These are phyloP conservation scores for Apostasia ramifera DNA, from an alignment of 106 monocot species.

Conservation along the genomic window DNA sequence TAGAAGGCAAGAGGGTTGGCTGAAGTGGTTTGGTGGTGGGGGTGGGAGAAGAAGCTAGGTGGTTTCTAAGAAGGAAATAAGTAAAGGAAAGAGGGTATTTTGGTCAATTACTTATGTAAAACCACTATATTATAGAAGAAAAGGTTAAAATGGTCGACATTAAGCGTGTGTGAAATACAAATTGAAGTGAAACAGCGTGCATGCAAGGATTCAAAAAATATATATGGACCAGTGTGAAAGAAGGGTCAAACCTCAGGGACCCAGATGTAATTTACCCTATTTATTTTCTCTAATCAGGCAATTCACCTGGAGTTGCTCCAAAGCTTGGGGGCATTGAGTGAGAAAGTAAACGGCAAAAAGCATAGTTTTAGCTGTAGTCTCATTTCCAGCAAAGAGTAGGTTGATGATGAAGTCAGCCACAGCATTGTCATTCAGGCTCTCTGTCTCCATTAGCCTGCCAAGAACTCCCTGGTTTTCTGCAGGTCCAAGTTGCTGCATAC, in stretches of 20 bases:
- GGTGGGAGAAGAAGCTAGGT: no score
- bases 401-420: conserved; percentile 40
- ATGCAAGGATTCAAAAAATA: no score
- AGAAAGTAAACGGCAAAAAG: conserved; percentile 44
- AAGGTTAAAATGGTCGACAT: no score
- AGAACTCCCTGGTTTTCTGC: conserved; percentile 18
- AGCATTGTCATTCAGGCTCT: conserved; percentile 19
- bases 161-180: no score
- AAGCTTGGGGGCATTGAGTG: conserved; percentile 30
- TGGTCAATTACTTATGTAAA: not conserved
- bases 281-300: not conserved
- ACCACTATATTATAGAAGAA: no score
- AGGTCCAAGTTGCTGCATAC: conserved; percentile 5
- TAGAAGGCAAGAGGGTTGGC: no score
- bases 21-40: no score
- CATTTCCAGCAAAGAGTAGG: conserved; percentile 38
- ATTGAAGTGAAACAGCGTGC: no score
- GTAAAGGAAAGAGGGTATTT: not conserved
- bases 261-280: not conserved
- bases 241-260: no score
- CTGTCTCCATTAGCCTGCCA: conserved; percentile 31
- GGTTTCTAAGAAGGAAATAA: not conserved
- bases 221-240: no score
- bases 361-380: conserved; percentile 47
- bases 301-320: conserved; percentile 28